phyloP scores from a whole-genome alignment of 2,329 filamentous ascomycete species.

The Fonsecaea monophora region DNA sequence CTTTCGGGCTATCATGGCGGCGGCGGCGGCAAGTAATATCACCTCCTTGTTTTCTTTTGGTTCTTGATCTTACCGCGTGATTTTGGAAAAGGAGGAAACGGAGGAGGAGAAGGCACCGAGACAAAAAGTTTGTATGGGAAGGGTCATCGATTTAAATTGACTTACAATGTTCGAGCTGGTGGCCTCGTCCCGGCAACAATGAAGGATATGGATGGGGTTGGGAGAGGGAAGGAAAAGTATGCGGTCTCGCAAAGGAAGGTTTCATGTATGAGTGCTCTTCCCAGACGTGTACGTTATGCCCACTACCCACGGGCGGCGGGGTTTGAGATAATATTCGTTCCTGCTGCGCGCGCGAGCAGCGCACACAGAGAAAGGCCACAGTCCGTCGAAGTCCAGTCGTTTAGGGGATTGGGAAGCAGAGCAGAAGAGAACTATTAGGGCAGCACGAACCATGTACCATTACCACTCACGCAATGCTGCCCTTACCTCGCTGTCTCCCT shows the following conservation, averaged over 20 bases:
- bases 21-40: neutral
- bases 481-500: neutral
- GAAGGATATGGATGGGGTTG: neutral
- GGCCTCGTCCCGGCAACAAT: neutral
- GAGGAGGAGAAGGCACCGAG: neutral
- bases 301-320: neutral
- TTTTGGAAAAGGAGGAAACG: neutral
- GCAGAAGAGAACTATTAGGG: neutral
- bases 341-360: neutral
- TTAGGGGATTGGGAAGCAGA: neutral
- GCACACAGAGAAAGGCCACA: neutral
- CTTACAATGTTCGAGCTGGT: neutral
- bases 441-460: neutral
- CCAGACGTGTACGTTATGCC: constrained; percentile 2
- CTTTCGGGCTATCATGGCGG: constrained; percentile 10
- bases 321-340: neutral
- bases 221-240: neutral
- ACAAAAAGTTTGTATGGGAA: neutral
- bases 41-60: neutral
- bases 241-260: neutral
- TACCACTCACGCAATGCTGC: neutral
- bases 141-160: neutral
- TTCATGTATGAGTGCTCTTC: neutral
- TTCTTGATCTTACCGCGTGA: neutral
- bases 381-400: neutral